Evolutionary conservation across 1,284 basidiomycete species (phyloP).

Genomic region (Trametes pubescens): DNA sequence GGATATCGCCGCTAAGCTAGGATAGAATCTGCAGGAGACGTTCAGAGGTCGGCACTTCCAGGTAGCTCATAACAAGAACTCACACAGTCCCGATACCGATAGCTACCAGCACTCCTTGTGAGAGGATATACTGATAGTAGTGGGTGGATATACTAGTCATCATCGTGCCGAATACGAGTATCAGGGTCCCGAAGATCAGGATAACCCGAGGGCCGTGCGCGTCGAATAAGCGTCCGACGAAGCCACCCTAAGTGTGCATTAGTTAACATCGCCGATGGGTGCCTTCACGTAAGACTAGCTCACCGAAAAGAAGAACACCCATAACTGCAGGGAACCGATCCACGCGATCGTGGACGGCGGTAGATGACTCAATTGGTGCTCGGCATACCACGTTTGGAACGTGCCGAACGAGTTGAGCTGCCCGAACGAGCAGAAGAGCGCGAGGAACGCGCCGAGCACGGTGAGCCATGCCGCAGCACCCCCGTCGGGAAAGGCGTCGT

Average conservation of each 20-base stretch:
- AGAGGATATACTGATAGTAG: constrained; percentile 49
- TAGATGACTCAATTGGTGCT: constrained; percentile 46
- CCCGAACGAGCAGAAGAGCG: constrained; percentile 49
- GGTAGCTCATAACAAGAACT: constrained; percentile 20
- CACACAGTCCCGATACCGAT: constrained; percentile 48
- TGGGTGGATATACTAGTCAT: constrained; percentile 47
- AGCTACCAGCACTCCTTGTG: constrained; percentile 48
- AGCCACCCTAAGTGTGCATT: constrained; percentile 39
- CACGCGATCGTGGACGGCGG: constrained; percentile 53
- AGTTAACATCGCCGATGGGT: background rate
- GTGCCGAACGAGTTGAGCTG: constrained; percentile 49
- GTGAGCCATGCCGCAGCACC: constrained; percentile 47
- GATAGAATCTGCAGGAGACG: constrained; percentile 39
- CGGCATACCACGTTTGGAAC: constrained; percentile 54
- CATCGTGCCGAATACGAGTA: constrained; percentile 48
- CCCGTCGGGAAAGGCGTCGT: constrained; percentile 39
- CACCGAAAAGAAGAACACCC: constrained; percentile 50
- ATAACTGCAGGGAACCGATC: constrained; percentile 57
- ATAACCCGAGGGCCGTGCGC: constrained; percentile 44
- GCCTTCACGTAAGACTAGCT: constrained; percentile 24
- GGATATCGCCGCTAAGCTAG: constrained; percentile 35
- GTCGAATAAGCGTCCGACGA: constrained; percentile 47
- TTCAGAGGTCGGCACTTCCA: background rate
- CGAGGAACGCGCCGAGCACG: constrained; percentile 46
- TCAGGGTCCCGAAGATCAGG: constrained; percentile 43